Evolutionary conservation across 2,329 filamentous ascomycete genomes (phyloP), one percentile per base, ranked within the genome.

Genomic region (Ophiognomonia clavigignenti-juglandacearum): DNA sequence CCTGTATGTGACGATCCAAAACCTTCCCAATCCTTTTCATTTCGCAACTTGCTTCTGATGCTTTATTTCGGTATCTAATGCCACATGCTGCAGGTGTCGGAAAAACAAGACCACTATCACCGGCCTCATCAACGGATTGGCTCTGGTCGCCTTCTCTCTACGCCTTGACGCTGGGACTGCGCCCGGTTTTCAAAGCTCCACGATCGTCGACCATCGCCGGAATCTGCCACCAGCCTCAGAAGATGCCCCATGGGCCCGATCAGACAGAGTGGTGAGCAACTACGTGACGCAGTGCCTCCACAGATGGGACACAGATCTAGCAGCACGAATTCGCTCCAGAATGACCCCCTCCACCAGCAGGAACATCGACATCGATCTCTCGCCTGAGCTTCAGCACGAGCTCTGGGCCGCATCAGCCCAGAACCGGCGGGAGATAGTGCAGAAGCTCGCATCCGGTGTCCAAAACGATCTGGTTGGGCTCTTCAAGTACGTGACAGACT

Each of bases 401-500:
- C 55, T 69, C 32, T 63, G 64, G 49, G 48, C 52, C 6, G 64
- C 53, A 0, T 60, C 63, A 23, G 54, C 57, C 39, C 52, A 46
- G 4, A 59, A 56, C 16, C 58, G 62, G 34, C 52, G 27, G 19
- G 59, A 63, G 42, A 58, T 67, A 29, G 48, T 53, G 22, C 41
- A 35, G 14, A 61, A 58, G 36, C 45, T 64, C 18, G 52, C 59
- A 13, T 23, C 42, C 1, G 59, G 60, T 14, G 51, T 61, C 34
- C 57, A 52, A 35, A 65, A 67, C 52, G 63, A 67, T 52, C 5
- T 59, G 22, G 51, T 63, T 13, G 62, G 64, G 7, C 24, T 63
- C n/a, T 58, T 63, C 52, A 61, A 61, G 54, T 60, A 57, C 27
- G 62, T 67, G 23, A 54, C 53, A 16, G 62, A 67, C 56, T 68